A percentile compares a stretch with the other conserved stretches of the same genome.
phyloP scores from a whole-genome alignment of 1,284 basidiomycete genomes.

The Rhodotorula sp. region DNA sequence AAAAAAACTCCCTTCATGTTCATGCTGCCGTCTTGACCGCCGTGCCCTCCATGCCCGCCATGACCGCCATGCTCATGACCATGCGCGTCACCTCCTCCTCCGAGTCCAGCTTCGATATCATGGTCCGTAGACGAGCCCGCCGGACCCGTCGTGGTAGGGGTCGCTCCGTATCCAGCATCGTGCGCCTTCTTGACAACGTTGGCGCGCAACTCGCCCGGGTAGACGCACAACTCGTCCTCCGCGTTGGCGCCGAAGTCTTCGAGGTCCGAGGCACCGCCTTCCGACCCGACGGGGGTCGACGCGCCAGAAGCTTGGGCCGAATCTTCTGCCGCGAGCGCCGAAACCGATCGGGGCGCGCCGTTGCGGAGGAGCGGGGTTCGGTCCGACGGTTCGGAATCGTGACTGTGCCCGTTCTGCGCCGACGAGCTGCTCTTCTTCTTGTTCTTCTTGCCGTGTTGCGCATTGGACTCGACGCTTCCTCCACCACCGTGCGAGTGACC shows the following conservation, averaged over 20 bases:
- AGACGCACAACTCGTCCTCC: conserved; percentile 41
- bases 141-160: background rate
- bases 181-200: conserved; percentile 42
- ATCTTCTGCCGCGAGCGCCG: background rate
- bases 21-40: conserved; percentile 57
- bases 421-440: background rate
- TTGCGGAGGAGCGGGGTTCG: conserved; percentile 37
- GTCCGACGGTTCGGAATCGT: conserved; percentile 22
- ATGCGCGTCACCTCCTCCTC: conserved; percentile 29
- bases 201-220: conserved; percentile 43
- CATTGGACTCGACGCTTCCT: background rate
- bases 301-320: background rate
- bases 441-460: conserved; percentile 7
- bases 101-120: background rate
- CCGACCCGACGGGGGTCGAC: background rate
- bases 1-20: conserved; percentile 95
- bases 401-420: conserved; percentile 11
- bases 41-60: conserved; percentile 32
- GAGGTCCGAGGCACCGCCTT: conserved; percentile 5
- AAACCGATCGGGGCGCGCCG: background rate
- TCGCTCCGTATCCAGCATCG: conserved; percentile 40
- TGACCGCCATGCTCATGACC: conserved; percentile 47
- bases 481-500: conserved; percentile 41
- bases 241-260: conserved; percentile 20
- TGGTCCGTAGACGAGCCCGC: background rate